Conservation (phyloP, 1,139 yeast species). For the Sugiyamaella xylanicola region DNA sequence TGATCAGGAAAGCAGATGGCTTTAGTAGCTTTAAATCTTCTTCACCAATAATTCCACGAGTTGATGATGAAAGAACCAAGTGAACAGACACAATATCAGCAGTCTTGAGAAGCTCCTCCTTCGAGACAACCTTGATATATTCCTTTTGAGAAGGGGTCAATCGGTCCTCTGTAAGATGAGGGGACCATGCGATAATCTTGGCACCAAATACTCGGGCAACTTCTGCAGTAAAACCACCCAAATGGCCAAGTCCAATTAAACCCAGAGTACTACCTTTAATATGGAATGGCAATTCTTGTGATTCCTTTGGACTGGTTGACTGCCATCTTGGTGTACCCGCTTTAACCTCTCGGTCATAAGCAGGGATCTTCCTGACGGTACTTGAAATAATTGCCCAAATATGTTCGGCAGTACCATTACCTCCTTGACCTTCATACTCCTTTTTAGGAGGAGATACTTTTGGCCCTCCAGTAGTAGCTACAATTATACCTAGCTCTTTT, state of each 20-base stretch:
- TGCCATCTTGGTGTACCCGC: constrained; percentile 24
- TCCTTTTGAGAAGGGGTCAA: constrained; percentile 22
- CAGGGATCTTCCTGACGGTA: constrained; percentile 26
- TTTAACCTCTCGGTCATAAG: constrained; percentile 24
- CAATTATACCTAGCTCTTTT: constrained; percentile 25
- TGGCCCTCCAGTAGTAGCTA: constrained; percentile 23
- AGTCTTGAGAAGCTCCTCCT: constrained; percentile 54
- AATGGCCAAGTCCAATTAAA: constrained; percentile 69
- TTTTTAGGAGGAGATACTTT: constrained; percentile 3
- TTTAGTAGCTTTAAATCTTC: constrained; percentile 22
- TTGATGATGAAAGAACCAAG: constrained; percentile 25
- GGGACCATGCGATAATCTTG: constrained; percentile 51
- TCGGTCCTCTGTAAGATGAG: constrained; percentile 40
- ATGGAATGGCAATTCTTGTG: constrained; percentile 25
- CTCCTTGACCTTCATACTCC: constrained; percentile 17
- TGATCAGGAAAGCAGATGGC: constrained; percentile 20
- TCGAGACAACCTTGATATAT: constrained; percentile 54
- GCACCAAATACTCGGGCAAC: constrained; percentile 63
- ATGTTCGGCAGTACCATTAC: constrained; percentile 27
- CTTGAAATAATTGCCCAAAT: constrained; percentile 30
- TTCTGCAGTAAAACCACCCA: constrained; percentile 64
- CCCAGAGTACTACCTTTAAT: constrained; percentile 64
- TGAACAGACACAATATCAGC: constrained; percentile 62
- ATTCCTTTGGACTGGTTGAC: constrained; percentile 48
- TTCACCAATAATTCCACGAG: constrained; percentile 25